Conservation (phyloP, 129 eudicot genomes). For the Lactuca sativa region DNA sequence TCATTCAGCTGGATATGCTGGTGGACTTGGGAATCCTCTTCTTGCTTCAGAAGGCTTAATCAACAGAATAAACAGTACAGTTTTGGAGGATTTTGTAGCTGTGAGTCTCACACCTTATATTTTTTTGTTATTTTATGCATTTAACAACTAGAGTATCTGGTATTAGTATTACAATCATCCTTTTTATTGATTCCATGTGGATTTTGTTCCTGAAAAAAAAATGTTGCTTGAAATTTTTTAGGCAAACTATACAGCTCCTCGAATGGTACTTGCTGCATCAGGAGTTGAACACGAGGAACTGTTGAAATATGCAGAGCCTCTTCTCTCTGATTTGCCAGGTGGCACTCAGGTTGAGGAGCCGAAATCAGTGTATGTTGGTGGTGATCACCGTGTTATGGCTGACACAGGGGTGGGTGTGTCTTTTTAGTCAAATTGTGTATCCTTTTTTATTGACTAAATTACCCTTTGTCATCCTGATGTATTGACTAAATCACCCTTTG, state of each 20-base stretch:
- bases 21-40: slow-evolving; percentile 67
- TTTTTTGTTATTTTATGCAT: background rate
- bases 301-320: slow-evolving; percentile 76
- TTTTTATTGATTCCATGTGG: background rate
- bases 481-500: slow-evolving; percentile 7
- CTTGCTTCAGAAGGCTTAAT: slow-evolving; percentile 74
- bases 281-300: slow-evolving; percentile 94
- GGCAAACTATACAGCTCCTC: slow-evolving; percentile 85
- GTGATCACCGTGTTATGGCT: slow-evolving; percentile 78
- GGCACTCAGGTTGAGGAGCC: slow-evolving; percentile 55
- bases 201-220: background rate
- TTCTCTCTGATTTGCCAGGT: slow-evolving; percentile 73
- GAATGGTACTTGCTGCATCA: slow-evolving; percentile 89
- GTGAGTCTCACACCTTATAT: slow-evolving; percentile 47
- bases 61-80: slow-evolving; percentile 53
- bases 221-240: slow-evolving; percentile 27
- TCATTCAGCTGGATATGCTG: slow-evolving; percentile 87
- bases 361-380: slow-evolving; percentile 72
- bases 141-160: too few species aligned
- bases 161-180: background rate
- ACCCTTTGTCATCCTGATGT: background rate
- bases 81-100: slow-evolving; percentile 77
- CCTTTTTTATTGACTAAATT: too few species aligned
- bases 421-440: background rate
- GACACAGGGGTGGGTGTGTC: slow-evolving; percentile 64